Conservation (phyloP, 169 alveolate genomes). For the Cryptosporidium felis region DNA sequence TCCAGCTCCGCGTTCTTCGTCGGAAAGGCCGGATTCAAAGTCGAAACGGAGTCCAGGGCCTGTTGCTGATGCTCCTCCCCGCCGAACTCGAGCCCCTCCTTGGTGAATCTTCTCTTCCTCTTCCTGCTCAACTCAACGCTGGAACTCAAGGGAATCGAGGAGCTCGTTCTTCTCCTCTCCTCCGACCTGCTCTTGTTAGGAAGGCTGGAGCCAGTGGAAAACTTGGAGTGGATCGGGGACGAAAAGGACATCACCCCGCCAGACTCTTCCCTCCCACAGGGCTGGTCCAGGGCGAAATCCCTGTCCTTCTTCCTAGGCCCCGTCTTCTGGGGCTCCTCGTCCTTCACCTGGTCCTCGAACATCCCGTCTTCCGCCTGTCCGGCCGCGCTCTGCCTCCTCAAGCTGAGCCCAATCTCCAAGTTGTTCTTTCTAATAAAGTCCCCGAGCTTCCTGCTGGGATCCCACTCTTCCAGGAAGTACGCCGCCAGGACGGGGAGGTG, state of each 20-base stretch:
- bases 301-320: too few relatives aligned
- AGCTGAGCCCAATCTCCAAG: not conserved
- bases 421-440: constrained; percentile 8
- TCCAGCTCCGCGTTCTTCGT: not conserved
- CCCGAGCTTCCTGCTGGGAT: not conserved
- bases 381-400: not conserved
- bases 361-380: too few relatives aligned
- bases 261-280: too few relatives aligned
- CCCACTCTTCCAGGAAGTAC: constrained; percentile 10
- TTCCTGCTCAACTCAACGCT: constrained; percentile 44
- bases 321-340: too few relatives aligned
- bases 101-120: constrained; percentile 66
- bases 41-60: not conserved
- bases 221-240: not conserved
- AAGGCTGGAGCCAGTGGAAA: not conserved
- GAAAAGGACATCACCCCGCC: too few relatives aligned
- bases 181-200: constrained; percentile 2
- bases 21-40: not conserved
- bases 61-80: not conserved
- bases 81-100: constrained; percentile 28
- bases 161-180: constrained; percentile 53
- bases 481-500: constrained; percentile 19
- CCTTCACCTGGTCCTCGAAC: too few relatives aligned
- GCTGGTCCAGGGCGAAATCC: too few relatives aligned
- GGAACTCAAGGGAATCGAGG: constrained; percentile 29